phyloP scores from a whole-genome alignment of 2,329 filamentous ascomycete species.

The Colletotrichum paranaense region DNA sequence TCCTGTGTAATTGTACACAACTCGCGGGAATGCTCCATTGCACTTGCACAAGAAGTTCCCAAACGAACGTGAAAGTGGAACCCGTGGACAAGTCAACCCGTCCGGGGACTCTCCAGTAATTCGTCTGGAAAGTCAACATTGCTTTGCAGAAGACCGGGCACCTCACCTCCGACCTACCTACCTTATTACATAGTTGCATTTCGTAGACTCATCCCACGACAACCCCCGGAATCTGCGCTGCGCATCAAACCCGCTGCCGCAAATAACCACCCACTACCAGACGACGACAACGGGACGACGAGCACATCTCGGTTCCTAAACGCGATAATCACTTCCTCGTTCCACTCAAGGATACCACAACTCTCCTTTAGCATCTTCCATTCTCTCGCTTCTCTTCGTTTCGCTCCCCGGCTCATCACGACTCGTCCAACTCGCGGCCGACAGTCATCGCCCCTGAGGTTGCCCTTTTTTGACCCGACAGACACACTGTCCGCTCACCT shows the following conservation, averaged over 20 bases:
- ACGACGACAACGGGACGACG: constrained; percentile 9
- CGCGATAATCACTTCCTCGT: constrained; percentile 27
- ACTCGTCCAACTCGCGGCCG: constrained; percentile 13
- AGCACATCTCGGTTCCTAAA: constrained; percentile 1
- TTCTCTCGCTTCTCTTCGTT: constrained; percentile 19
- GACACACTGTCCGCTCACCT: constrained; percentile 12
- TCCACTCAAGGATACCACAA: not conserved
- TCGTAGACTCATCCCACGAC: constrained; percentile 1
- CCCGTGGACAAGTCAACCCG: constrained; percentile 19
- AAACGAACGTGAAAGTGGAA: constrained; percentile 24
- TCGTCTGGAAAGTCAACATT: constrained; percentile 33
- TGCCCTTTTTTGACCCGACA: constrained; percentile 22
- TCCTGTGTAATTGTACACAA: not conserved
- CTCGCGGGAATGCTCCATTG: not conserved
- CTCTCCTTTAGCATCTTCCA: constrained; percentile 24
- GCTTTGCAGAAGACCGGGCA: not conserved
- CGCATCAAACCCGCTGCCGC: constrained; percentile 17
- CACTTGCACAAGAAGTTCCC: not conserved
- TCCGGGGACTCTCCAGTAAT: constrained; percentile 7
- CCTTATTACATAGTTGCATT: not conserved
- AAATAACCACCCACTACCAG: constrained; percentile 11
- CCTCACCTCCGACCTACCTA: not conserved
- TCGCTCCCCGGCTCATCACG: not conserved
- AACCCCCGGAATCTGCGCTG: constrained; percentile 2
- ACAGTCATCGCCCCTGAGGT: constrained; percentile 24